Base-by-base conservation (phyloP, 2,329 filamentous ascomycete species). In the Cylindrodendrum hubeiense region DNA sequence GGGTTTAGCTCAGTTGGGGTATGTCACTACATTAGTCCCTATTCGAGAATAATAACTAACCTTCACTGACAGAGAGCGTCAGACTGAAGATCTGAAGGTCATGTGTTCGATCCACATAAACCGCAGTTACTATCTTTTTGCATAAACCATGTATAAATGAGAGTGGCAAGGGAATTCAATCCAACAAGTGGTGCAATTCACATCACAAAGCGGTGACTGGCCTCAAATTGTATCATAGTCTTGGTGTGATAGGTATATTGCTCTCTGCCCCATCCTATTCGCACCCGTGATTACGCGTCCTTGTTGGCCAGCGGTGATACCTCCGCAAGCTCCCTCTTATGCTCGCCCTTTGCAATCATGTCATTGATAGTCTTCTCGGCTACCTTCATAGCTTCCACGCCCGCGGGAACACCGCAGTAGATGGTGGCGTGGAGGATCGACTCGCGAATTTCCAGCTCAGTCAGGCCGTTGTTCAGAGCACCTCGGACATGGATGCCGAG, bases 401-500 rank as follows among this genome's bases (percentile, higher is more conserved):
- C 80, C 2, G 81, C 79, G 1, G 80, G 81, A 3, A 81, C 73
- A 19, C 81, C 81, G 62, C 79, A 79, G 60, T 83, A 83, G 10
- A 80, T 78, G 2, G 79, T 79, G 2, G 79, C 78, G 60, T 85
- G 83, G 21, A 84, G 67, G 30, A 84, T 78, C 4, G 87, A 84
- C 78, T 91, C 89, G 13, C 88, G 80, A n/a, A 78, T 73, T 62
- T 78, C 89, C 19, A 87, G 74, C 73, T 90, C 88, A 0, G 82
- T 86, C 9, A 87, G 77, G 0, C 89, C 89, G 68, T 91, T 91
- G 67, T 85, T 88, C 65, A 89, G 77, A 2, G 89, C 89, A 0
- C 89, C 89, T 24, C 87, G 82, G 10, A 89, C 81, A 72, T 91
- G 89, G 4, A 89, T 82, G 0, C 80, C 87, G 49, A 91, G 79